Evolutionary conservation across 306 rosid genomes (phyloP), one percentile per base, ranked within the genome.

Genomic region (Cucurbita argyrosperma): DNA sequence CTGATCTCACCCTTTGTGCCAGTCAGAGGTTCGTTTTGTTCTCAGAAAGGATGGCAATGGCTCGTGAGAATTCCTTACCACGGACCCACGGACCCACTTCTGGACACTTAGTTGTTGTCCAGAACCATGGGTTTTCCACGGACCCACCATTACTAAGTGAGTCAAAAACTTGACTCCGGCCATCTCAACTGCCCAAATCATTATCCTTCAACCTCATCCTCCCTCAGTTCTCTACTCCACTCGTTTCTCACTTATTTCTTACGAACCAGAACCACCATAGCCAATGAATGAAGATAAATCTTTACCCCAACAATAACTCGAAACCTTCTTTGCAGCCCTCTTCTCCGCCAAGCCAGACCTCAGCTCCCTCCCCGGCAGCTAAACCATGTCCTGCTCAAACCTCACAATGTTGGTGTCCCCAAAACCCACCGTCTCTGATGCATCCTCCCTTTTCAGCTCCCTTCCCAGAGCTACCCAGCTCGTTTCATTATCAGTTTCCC

Each of bases 1-100:
- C 99, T 83, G 82, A 94, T 84, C 90, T 94, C 99, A 50, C 97
- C 97, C 83, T 89, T 79, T 0, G 85, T 59, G 37, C 99, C 99
- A 15, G 97, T 94, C 16, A 94, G 92, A 78, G 99, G 99, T 74
- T 91, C n/a, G n/a, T n/a, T n/a, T n/a, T 94, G 85, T 94, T 94
- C 72, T 94, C 99, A 47, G 99, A 94, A 43, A 94, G 92, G 21
- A 84, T 60, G 57, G 92, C 40, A 54, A 94, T 85, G 70, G 99
- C 99, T 76, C 85, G 84, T 1, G 96, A 83, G 21, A 94, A 91
- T 62, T 94, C 86, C 86, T 84, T 89, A n/a, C n/a, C n/a, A n/a
- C n/a, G n/a, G n/a, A n/a, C n/a, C n/a, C n/a, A n/a, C n/a, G 85
- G 99, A 39, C 89, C 99, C 64, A 94, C 99, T 37, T 47, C 97